These are phyloP conservation scores for Casuarina cunninghamiana DNA, from an alignment of 306 rosid species.

Conservation along the genomic window DNA sequence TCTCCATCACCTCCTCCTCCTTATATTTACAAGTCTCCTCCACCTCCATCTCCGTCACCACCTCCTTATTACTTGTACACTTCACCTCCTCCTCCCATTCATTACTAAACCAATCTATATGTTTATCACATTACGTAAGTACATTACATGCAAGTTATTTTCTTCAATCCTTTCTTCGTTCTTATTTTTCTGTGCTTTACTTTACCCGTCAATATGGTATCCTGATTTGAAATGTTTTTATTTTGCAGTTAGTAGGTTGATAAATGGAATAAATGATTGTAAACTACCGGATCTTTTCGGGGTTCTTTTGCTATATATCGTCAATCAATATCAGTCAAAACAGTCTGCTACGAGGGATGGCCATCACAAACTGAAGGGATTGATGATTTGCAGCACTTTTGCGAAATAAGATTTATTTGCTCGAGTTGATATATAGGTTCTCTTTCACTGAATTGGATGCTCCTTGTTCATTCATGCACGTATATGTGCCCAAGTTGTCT, in stretches of 20 bases:
- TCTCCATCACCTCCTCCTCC: background rate
- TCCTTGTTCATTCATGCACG: no score
- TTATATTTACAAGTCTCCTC: conserved; percentile 6
- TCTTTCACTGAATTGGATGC: no score
- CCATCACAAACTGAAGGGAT: no score
- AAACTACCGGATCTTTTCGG: no score
- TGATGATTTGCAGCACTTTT: no score
- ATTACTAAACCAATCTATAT: background rate
- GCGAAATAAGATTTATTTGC: no score
- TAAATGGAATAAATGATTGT: background rate
- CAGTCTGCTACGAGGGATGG: no score
- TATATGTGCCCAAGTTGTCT: no score
- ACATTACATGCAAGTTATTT: background rate
- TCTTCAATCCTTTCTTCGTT: background rate
- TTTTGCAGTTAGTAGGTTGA: conserved; percentile 16
- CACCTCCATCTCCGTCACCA: background rate
- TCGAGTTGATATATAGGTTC: no score
- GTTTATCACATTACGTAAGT: conserved; percentile 12
- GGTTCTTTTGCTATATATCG: no score
- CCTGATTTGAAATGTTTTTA: background rate
- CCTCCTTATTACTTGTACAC: conserved; percentile 13
- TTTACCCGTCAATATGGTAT: background rate
- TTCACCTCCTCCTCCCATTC: conserved; percentile 22
- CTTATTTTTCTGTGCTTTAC: background rate
- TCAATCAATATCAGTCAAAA: no score